phyloP scores from a whole-genome alignment of 2,329 filamentous ascomycete genomes.

The Coniosporium tulheliwenetii region DNA sequence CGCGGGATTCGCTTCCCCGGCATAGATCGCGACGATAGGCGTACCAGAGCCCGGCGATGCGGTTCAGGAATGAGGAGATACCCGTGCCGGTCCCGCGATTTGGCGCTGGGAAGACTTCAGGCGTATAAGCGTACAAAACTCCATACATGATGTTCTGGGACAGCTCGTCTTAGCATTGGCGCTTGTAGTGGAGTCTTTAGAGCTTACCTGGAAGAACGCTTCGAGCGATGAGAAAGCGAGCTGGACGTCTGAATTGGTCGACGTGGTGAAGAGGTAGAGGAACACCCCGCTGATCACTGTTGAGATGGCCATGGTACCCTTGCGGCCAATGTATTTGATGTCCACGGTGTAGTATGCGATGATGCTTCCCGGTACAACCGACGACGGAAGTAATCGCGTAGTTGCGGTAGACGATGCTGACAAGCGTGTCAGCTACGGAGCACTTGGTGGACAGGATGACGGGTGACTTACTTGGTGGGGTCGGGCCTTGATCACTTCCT shows the following conservation, averaged over 20 bases:
- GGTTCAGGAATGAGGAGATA: conserved; percentile 56
- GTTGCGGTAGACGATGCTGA: conserved; percentile 49
- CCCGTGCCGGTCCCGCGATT: conserved; percentile 58
- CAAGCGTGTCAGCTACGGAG: too few relatives aligned
- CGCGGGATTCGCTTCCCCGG: conserved; percentile 19
- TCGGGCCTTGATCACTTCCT: conserved; percentile 11
- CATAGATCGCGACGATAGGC: conserved; percentile 45
- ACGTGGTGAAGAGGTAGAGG: conserved; percentile 49
- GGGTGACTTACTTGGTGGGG: too few relatives aligned
- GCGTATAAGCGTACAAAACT: conserved; percentile 61
- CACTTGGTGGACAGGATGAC: too few relatives aligned
- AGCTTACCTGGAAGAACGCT: conserved; percentile 39
- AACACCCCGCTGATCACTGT: conserved; percentile 53
- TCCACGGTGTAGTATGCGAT: conserved; percentile 61
- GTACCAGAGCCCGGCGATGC: conserved; percentile 52
- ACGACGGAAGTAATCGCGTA: conserved; percentile 67
- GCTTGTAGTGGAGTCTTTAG: conserved; percentile 15
- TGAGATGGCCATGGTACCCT: conserved; percentile 53
- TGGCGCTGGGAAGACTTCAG: conserved; percentile 60
- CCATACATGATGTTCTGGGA: conserved; percentile 56
- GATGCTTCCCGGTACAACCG: conserved; percentile 60
- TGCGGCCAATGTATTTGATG: conserved; percentile 55
- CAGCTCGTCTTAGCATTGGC: not conserved
- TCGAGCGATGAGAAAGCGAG: conserved; percentile 52
- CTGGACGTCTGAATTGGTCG: conserved; percentile 40